A percentile compares a stretch with the other conserved stretches of the same genome.
phyloP scores from a whole-genome alignment of 192 early-diverging fungal genomes.

The Backusella tarrabulga region DNA sequence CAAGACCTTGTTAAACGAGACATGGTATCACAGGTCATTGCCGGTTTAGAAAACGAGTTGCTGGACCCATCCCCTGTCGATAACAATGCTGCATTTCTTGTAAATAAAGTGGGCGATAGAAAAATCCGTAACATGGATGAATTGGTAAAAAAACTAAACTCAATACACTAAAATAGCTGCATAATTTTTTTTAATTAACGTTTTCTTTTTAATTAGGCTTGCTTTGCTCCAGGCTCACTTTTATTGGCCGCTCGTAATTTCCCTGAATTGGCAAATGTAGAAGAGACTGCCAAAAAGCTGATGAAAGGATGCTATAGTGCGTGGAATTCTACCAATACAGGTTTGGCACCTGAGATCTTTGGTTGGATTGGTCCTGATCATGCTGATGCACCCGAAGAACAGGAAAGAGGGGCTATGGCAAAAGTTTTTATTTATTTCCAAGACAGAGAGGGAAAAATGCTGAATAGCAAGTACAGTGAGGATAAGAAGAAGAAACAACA shows the following conservation, averaged over 20 bases:
- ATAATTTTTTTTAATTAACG: background rate
- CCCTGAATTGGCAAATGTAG: slow-evolving; percentile 33
- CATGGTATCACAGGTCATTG: slow-evolving; percentile 31
- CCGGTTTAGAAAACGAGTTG: slow-evolving; percentile 27
- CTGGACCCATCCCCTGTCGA: slow-evolving; percentile 11
- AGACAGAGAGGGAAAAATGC: background rate
- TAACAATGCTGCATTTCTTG: slow-evolving; percentile 8
- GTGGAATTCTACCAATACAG: slow-evolving; percentile 45
- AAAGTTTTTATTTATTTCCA: background rate
- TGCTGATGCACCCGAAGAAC: background rate
- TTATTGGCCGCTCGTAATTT: slow-evolving; percentile 45
- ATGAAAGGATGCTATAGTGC: slow-evolving; percentile 48
- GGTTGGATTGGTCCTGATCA: slow-evolving; percentile 21
- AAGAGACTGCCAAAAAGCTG: slow-evolving; percentile 37
- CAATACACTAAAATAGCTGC: background rate
- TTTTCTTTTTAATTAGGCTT: slow-evolving; percentile 38
- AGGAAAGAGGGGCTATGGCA: background rate
- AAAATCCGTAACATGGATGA: slow-evolving; percentile 17
- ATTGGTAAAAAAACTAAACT: slow-evolving; percentile 14
- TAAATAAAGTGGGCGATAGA: slow-evolving; percentile 3
- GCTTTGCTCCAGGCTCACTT: slow-evolving; percentile 53
- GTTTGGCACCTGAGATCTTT: slow-evolving; percentile 52
- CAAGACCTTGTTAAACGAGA: slow-evolving; percentile 29
- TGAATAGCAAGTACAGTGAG: background rate
- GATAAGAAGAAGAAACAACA: background rate